Base-by-base conservation (phyloP, 345 rosid genomes). In the Aquilaria sinensis region DNA sequence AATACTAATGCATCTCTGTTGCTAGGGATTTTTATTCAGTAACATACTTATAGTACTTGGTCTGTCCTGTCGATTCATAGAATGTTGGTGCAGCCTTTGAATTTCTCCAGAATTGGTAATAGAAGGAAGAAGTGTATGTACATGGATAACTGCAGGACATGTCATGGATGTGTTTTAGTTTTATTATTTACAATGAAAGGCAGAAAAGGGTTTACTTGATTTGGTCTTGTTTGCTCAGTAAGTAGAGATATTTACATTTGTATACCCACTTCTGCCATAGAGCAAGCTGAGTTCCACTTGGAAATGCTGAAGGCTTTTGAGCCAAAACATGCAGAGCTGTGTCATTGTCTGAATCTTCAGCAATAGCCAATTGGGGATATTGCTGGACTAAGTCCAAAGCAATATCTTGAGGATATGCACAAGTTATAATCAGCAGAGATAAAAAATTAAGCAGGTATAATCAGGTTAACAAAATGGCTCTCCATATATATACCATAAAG, bases 231-330 rank as follows among this genome's bases (percentile, higher is more conserved):
- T 15, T 14, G 31, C 14, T 45, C 3, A 12, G 14, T 2, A 55
- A 33, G n/a, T 12, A 49, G 47, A 23, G 31, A 2, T 58, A 37
- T 81, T 32, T 70, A 82, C 88, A 75, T 31, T 75, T 69, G 65
- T 88, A 88, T 3, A 83, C 63, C 84, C 96, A 88, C 14, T 33
- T 53, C 60, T 79, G 67, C 96, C 96, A 85, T 53, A 65, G 12
- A 53, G 77, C 37, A 69, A 88, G 85, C 6, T 50, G 53, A 67
- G 68, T 65, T 72, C 89, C 88, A 59, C 91, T 85, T 14, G 78
- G 81, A 33, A 88, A 88, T 48, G 91, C 85, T 47, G 79, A 77
- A 56, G 91, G 87, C 32, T 77, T 80, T 58, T 80, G 83, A 67
- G 96, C 91, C 70, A 88, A 72, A 34, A 83, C 71, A 9, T 71